Base-by-base conservation (phyloP, 2,329 filamentous ascomycete genomes). In the Phaeoacremonium minimum region DNA sequence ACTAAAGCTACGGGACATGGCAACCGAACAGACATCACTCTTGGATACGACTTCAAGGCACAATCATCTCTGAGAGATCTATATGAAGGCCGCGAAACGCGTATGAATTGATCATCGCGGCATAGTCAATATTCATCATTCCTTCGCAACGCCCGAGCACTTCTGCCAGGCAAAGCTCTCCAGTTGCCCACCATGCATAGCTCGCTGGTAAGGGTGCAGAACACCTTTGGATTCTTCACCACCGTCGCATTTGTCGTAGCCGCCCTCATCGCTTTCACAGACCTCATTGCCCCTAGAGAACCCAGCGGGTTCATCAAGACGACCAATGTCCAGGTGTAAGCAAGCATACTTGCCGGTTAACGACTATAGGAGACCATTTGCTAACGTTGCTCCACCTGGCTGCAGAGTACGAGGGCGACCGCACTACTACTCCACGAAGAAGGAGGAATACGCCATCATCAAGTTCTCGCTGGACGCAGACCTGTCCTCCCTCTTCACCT, bases 221-320 rank as follows among this genome's bases (percentile, higher is more conserved):
- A 88, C 67, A 83, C 89, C 60, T 98, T 98, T 61, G 89, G 93
- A 63, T 96, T 95, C 79, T 96, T 97, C 73, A 97, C 93, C 14
- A 94, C 89, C 17, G 89, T 96, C 46, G 84, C 85, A 39, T 93
- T 95, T 56, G 77, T 78, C 40, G 76, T 96, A 37, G 90, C 81
- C 35, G 77, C 75, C 37, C 67, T 94, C 40, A 87, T 96, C 50
- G 90, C 91, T 32, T 69, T 85, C 34, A 90, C 88, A 28, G 87
- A 90, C 52, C 62, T 95, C 51, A 64, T 83, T 51, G 70, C 71
- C 41, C 77, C 83, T 4, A 83, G 88, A 46, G 74, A 75, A 6
- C 87, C 88, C 0, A 77, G 64, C 32, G 61, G 61, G 40, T 72
- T 61, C 37, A 67, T 95, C 40, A 67, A 74, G 46, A 64, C 87